Evolutionary conservation across 1,139 yeast genomes (phyloP).

Genomic region (Citeromyces siamensis): DNA sequence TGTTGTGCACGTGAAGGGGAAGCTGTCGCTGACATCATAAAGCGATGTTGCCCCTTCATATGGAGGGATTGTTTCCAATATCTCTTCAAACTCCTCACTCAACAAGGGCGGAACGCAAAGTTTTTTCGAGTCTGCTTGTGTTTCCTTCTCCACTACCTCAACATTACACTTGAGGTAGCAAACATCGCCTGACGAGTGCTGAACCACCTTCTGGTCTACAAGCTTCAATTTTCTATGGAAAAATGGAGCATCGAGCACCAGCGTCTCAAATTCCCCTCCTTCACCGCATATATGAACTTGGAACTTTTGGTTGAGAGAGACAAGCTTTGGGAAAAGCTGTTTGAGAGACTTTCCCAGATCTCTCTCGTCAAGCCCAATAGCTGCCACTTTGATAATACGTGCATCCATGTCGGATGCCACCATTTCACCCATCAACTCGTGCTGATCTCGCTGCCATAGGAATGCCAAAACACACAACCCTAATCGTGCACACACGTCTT

Average conservation of each 20-base stretch:
- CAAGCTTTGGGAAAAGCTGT: constrained; percentile 47
- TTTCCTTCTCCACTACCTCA: constrained; percentile 24
- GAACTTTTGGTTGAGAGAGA: constrained; percentile 45
- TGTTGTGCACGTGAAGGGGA: constrained; percentile 2
- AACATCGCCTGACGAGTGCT: constrained; percentile 48
- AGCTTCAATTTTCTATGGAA: constrained; percentile 41
- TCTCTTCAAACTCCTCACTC: constrained; percentile 26
- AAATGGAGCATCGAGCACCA: constrained; percentile 83
- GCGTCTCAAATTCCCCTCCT: constrained; percentile 94
- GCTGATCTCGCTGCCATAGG: constrained; percentile 84
- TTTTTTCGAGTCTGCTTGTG: constrained; percentile 5
- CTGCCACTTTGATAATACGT: constrained; percentile 83
- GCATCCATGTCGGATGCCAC: constrained; percentile 67
- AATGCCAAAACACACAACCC: constrained; percentile 61
- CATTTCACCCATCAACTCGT: constrained; percentile 74
- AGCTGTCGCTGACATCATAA: constrained; percentile 1
- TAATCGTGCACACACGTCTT: constrained; percentile 70
- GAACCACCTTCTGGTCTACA: constrained; percentile 26
- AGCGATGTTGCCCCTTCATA: neutral
- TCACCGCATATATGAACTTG: constrained; percentile 96
- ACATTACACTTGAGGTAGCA: constrained; percentile 44
- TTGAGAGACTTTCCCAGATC: constrained; percentile 62
- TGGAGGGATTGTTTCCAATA: neutral
- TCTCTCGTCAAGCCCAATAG: constrained; percentile 55
- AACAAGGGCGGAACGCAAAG: constrained; percentile 22